A percentile compares a stretch with the other conserved stretches of the same genome.
Evolutionary conservation across 1,284 basidiomycete species (phyloP).

Genomic region (Lentinus polychrous): DNA sequence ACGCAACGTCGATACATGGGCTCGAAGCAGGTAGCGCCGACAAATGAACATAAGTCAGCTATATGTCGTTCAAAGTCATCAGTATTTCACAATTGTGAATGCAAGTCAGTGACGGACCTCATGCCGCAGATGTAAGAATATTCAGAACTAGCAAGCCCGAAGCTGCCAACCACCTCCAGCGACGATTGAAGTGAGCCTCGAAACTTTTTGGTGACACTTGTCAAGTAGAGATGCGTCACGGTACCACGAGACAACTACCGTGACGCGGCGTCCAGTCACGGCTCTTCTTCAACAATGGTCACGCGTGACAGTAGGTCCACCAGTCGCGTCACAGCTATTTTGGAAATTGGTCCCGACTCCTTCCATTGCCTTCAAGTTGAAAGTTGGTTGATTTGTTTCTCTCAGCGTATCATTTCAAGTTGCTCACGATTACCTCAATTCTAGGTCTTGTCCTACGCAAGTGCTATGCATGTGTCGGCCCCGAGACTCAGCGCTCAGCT

Average conservation of each 20-base stretch:
- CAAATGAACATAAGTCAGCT: constrained; percentile 31
- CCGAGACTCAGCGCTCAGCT: too few relatives aligned
- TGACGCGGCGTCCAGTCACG: not conserved
- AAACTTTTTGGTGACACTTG: constrained; percentile 2
- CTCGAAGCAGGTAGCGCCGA: constrained; percentile 27
- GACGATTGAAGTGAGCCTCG: not conserved
- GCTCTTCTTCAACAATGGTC: too few relatives aligned
- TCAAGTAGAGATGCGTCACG: not conserved
- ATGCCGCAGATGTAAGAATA: constrained; percentile 17
- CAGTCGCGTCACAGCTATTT: constrained; percentile 1
- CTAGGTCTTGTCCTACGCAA: too few relatives aligned
- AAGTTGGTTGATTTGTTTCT: too few relatives aligned
- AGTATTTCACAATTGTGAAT: not conserved
- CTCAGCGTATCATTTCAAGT: too few relatives aligned
- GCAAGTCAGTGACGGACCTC: constrained; percentile 18
- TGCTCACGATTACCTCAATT: too few relatives aligned
- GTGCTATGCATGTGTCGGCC: too few relatives aligned
- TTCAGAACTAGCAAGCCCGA: not conserved
- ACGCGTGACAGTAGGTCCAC: not conserved
- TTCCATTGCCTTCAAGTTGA: too few relatives aligned
- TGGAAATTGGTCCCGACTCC: not conserved
- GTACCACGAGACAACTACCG: not conserved
- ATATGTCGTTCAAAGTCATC: not conserved
- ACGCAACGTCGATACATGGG: constrained; percentile 18
- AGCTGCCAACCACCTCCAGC: not conserved